Percentiles rank a stretch among this genome's conserved stretches.
phyloP scores from a whole-genome alignment of 2,329 filamentous ascomycete genomes.

The Fusarium temperatum region DNA sequence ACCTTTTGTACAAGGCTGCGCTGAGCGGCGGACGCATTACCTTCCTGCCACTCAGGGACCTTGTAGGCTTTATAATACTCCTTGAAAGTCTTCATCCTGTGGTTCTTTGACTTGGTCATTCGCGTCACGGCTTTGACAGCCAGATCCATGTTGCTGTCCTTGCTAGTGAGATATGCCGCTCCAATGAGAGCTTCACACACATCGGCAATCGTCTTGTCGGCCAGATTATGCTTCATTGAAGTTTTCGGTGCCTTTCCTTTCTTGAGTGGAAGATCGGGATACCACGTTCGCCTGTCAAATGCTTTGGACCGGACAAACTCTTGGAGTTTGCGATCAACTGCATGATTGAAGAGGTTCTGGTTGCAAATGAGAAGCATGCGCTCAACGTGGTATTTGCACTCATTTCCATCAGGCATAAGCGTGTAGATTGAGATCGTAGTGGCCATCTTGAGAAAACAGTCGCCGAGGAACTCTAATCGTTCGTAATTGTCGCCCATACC shows the following conservation, averaged over 20 bases:
- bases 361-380: slow-evolving; percentile 95
- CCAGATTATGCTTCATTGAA: slow-evolving; percentile 69
- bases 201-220: slow-evolving; percentile 91
- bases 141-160: slow-evolving; percentile 59
- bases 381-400: slow-evolving; percentile 88
- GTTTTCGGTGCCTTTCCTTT: slow-evolving; percentile 71
- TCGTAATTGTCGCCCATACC: slow-evolving; percentile 98
- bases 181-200: slow-evolving; percentile 95
- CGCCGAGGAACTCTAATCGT: slow-evolving; percentile 90
- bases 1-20: slow-evolving; percentile 73
- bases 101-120: slow-evolving; percentile 75
- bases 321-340: slow-evolving; percentile 70
- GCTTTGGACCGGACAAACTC: slow-evolving; percentile 84
- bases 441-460: slow-evolving; percentile 94
- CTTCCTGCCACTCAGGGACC: slow-evolving; percentile 75
- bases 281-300: slow-evolving; percentile 88
- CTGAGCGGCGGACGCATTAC: slow-evolving; percentile 70
- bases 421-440: slow-evolving; percentile 89
- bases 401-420: slow-evolving; percentile 77
- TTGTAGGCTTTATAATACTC: slow-evolving; percentile 79
- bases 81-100: slow-evolving; percentile 72
- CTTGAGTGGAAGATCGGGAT: slow-evolving; percentile 79
- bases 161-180: slow-evolving; percentile 71
- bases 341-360: slow-evolving; percentile 83
- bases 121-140: slow-evolving; percentile 71